Conservation (phyloP, 768 basidiomycete genomes). For the Lepiota brunneoincarnata region DNA sequence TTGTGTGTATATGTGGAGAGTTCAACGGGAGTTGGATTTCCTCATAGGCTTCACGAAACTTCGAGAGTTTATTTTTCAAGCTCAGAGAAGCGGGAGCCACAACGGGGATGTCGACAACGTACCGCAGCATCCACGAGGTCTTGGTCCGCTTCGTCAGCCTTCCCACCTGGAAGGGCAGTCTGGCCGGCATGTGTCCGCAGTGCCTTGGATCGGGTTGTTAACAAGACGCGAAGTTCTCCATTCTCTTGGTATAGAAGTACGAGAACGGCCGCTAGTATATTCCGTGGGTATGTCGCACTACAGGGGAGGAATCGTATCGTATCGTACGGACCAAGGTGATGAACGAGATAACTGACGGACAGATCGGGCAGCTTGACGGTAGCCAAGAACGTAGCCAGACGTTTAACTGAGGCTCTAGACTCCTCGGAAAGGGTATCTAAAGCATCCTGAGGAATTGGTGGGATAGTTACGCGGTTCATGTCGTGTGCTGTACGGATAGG, state of each 20-base stretch:
- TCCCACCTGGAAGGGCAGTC: conserved; percentile 82
- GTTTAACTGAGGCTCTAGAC: conserved; percentile 15
- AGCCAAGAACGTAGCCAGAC: conserved; percentile 5
- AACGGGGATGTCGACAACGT: conserved; percentile 25
- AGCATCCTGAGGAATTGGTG: conserved; percentile 15
- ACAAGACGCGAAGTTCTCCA: conserved; percentile 66
- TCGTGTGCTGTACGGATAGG: not conserved
- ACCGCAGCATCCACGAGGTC: conserved; percentile 75
- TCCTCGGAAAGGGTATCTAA: conserved; percentile 25
- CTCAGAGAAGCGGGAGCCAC: not conserved
- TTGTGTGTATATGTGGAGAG: conserved; percentile 53
- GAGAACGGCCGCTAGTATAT: conserved; percentile 71
- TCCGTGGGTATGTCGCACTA: conserved; percentile 30
- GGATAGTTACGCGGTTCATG: conserved; percentile 7
- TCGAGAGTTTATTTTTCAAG: conserved; percentile 10
- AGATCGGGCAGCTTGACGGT: conserved; percentile 23
- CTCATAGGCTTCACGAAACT: conserved; percentile 85
- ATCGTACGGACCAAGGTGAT: conserved; percentile 9
- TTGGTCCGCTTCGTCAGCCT: conserved; percentile 61
- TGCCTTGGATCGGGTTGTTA: conserved; percentile 82
- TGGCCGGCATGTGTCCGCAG: conserved; percentile 77
- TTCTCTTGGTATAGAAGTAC: conserved; percentile 75
- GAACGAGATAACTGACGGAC: conserved; percentile 40
- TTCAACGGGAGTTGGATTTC: conserved; percentile 71
- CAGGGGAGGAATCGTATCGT: conserved; percentile 16